Base-by-base conservation (phyloP, 2,329 filamentous ascomycete species). In the Elsinoe arachidis region DNA sequence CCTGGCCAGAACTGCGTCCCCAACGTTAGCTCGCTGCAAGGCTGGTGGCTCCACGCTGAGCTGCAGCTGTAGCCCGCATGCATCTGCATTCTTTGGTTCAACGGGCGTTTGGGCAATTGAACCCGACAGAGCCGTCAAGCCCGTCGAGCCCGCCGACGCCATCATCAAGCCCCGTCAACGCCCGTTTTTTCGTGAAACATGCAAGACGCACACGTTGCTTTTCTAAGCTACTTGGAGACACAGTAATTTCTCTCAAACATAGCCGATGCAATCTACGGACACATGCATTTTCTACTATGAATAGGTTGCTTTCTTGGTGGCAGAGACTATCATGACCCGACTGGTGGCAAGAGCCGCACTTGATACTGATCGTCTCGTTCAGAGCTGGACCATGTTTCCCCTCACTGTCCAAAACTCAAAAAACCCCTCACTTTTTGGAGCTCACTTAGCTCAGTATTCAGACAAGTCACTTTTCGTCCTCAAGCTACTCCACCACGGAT, bases 21-120 rank as follows among this genome's bases (percentile, higher is more conserved):
- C n/a, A n/a, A n/a, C n/a, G n/a, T 35, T 35, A n/a, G 37, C 37
- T 11, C 17, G 39, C 14, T 46, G 41, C 41, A 21, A 21, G 17
- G 23, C 17, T 23, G 7, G 7, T 23, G 11, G 41, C 19, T 44
- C 41, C 17, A 44, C 17, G 41, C 41, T 21, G 14, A 26, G 41
- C 41, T 15, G 41, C 41, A 15, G 39, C 10, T 15, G n/a, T 10
- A 39, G 37, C 14, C 4, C 5, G 14, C 14, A 17, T 46, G 19
- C 41, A 46, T 30, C 6, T 46, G 41, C 41, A 46, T 39, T n/a
- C 21, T 46, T 46, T 46, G 41, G 41, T 46, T 46, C 41, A 46
- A 46, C 41, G 41, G 41, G 41, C 41, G 41, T 46, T 46, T 46
- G 41, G 39, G 41, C 41, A 46, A 46, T 23, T 46, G 19, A 23